Conservation (phyloP, 805 yeast genomes). For the Nakazawaea wyomingensis region DNA sequence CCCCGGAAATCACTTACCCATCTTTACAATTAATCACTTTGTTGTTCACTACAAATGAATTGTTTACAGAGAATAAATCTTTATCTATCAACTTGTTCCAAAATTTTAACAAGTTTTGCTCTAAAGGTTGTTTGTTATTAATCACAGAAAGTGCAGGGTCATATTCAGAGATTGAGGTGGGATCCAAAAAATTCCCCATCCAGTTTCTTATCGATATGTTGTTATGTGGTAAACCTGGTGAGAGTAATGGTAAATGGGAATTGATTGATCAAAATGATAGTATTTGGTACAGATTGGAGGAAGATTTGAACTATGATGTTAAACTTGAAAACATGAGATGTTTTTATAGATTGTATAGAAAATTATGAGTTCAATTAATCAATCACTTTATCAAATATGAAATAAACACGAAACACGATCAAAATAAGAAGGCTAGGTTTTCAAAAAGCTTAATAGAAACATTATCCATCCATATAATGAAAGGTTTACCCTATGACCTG, state of each 20-base stretch:
- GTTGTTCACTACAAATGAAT: slow-evolving; percentile 82
- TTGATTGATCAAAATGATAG: slow-evolving; percentile 63
- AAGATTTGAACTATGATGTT: slow-evolving; percentile 47
- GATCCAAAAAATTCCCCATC: slow-evolving; percentile 74
- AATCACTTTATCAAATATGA: not conserved
- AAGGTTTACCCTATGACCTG: too few relatives aligned
- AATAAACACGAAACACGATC: too few relatives aligned
- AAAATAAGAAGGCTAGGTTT: too few relatives aligned
- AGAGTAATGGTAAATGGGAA: slow-evolving; percentile 57
- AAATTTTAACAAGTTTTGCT: slow-evolving; percentile 44
- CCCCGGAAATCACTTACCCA: slow-evolving; percentile 21
- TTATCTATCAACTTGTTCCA: slow-evolving; percentile 58
- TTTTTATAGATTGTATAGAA: slow-evolving; percentile 69
- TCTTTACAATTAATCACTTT: slow-evolving; percentile 54
- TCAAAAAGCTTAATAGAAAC: too few relatives aligned
- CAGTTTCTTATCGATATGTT: slow-evolving; percentile 75
- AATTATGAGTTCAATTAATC: slow-evolving; percentile 16
- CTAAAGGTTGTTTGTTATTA: slow-evolving; percentile 52
- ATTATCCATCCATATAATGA: too few relatives aligned
- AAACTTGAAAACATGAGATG: slow-evolving; percentile 86
- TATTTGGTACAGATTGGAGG: slow-evolving; percentile 66
- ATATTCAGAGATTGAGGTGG: slow-evolving; percentile 73
- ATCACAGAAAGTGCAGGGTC: slow-evolving; percentile 89
- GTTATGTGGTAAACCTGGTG: slow-evolving; percentile 45
- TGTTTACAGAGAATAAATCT: slow-evolving; percentile 63